Base-by-base conservation (phyloP, 2,329 filamentous ascomycete species). In the Anisogramma anomala region DNA sequence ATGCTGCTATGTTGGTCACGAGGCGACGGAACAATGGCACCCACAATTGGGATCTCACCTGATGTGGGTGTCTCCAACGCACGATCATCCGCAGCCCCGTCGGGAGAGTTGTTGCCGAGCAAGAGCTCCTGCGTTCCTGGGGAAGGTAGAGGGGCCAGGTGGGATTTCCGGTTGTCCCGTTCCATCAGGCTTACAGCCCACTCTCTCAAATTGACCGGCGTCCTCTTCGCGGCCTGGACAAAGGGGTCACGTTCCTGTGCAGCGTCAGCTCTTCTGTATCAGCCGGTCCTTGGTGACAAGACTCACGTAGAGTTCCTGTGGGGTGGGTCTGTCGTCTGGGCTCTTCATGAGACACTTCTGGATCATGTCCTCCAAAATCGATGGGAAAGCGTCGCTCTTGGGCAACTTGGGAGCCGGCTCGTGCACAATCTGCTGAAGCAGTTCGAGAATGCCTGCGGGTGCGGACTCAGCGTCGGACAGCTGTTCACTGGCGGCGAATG, bases 141-240 rank as follows among this genome's bases (percentile, higher is more conserved):
- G 9, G 82, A 84, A 31, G 84, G 68, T 54, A 84, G 80, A 25
- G 87, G 86, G 13, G 80, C 84, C 27, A 95, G 73, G 58, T 95
- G 89, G 20, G 88, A 94, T 62, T 94, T 94, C 58, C 91, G 84
- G 62, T 95, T 94, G 61, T 95, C 84, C 53, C 82, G 79, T 58
- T 95, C 88, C 77, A 96, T 89, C 69, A 96, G 76, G 54, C 84
- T 80, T 36, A 94, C 78, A 17, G 91, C 89, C 91, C 91, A 98
- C 48, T 87, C 84, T 60, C 84, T 78, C 25, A 98, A 72, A 58
- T 98, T 83, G 37, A 98, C 91, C 1, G 91, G 91, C 1, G 91
- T 98, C 52, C 89, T 78, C 68, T 96, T 96, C 36, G 91, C 91
- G 39, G 91, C 91, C 63, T 94, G 87, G 15, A 98, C 77, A 62